These are phyloP conservation scores for Haematococcus sp. DNA, from an alignment of 139 green algal species.

Conservation along the genomic window DNA sequence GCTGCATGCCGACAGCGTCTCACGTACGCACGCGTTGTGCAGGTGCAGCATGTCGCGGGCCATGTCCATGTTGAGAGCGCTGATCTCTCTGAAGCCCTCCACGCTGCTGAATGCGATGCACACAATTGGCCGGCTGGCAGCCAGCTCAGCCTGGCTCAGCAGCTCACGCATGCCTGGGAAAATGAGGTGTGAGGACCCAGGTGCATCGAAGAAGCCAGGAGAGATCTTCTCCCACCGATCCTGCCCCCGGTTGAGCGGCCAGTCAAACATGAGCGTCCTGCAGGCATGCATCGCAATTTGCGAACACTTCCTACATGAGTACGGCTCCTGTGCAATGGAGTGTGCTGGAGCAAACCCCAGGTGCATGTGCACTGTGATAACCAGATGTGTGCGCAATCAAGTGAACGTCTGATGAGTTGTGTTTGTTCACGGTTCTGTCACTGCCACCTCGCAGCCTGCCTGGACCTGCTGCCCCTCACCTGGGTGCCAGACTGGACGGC, in stretches of 20 bases:
- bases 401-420: too few relatives aligned
- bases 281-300: too few relatives aligned
- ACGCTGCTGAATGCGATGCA: conserved; percentile 36
- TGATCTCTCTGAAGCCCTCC: conserved; percentile 38
- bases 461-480: neutral
- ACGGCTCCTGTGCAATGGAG: too few relatives aligned
- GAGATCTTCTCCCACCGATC: conserved; percentile 39
- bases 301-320: too few relatives aligned
- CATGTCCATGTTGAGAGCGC: conserved; percentile 7
- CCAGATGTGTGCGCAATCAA: too few relatives aligned
- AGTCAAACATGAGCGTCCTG: conserved; percentile 45
- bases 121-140: conserved; percentile 14
- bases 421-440: too few relatives aligned
- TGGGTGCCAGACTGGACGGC: conserved; percentile 20
- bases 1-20: conserved; percentile 37
- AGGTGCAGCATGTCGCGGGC: conserved; percentile 26
- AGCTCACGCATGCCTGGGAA: conserved; percentile 46
- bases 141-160: conserved; percentile 4
- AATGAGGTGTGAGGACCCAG: conserved; percentile 30
- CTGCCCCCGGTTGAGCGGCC: conserved; percentile 30
- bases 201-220: conserved; percentile 52
- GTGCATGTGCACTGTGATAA: too few relatives aligned
- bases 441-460: too few relatives aligned
- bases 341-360: too few relatives aligned
- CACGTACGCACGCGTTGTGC: conserved; percentile 44